Base-by-base conservation (phyloP, 805 yeast genomes). In the Priceomyces melissophilus region DNA sequence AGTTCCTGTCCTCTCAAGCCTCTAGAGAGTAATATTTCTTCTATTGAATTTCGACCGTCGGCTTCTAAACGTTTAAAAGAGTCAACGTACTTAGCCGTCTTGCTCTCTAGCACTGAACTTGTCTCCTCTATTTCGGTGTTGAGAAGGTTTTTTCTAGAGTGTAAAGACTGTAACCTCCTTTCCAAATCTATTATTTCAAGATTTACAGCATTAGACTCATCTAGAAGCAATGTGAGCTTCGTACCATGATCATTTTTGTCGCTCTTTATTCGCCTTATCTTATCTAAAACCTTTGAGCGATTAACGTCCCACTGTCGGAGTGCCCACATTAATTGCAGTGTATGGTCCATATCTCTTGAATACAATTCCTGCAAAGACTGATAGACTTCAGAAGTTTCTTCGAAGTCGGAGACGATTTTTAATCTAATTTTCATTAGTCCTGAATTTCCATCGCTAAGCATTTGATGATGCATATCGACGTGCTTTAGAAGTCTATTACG, bases 81-180 rank as follows among this genome's bases (percentile, higher is more conserved):
- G 29, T 71, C 71, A 11, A 68, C 68, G 43, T 69, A 73, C 32
- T 65, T 65, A 10, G 76, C 69, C 0, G 77, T 53, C 45, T 63
- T 68, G 42, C 76, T 71, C 41, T 77, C 82, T 17, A 78, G 47
- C 3, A 77, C 65, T 2, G 81, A 75, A 47, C 73, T 69, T 1
- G 81, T 67, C 13, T 66, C 67, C 17, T 62, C 58, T 23, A 76
- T 56, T 48, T 76, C 81, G 8, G 47, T 39, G 8, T 52, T 48
- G 0, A 78, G 39, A 3, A 65, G 43, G 9, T 42, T 46, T 38
- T 67, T 67, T 50, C 69, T 71, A 2, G 47, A 47, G 33, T 58
- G 61, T n/a, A 75, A 46, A 2, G 48, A 44, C 7, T 38, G 32
- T 25, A 78, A 48, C 29, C 61, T 59, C 7, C 42, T 32, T 42